A percentile compares a stretch with the other conserved stretches of the same genome.
Evolutionary conservation across 345 rosid genomes (phyloP).

Genomic region (Lumnitzera littorea): DNA sequence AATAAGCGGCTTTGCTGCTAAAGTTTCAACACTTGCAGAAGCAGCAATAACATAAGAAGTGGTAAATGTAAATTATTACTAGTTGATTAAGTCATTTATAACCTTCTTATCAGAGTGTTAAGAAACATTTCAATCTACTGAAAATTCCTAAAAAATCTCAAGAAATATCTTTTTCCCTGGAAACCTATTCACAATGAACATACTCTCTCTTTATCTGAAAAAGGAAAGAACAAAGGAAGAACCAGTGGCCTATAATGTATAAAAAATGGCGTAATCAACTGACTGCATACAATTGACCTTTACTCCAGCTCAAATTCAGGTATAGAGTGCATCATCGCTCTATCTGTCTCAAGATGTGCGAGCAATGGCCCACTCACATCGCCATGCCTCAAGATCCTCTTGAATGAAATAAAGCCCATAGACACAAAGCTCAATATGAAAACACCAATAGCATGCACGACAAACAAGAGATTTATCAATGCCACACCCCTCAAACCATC

Average conservation of each 20-base stretch:
- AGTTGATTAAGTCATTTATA: too few species aligned
- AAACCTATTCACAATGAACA: too few species aligned
- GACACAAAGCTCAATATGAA: constrained; percentile 22
- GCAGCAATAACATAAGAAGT: too few species aligned
- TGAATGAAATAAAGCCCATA: constrained; percentile 28
- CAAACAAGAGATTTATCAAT: constrained; percentile 47
- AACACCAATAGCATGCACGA: constrained; percentile 34
- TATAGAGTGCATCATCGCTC: constrained; percentile 5
- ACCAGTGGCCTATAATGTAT: not conserved
- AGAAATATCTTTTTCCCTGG: too few species aligned
- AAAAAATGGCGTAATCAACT: not conserved
- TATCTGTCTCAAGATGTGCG: constrained; percentile 29
- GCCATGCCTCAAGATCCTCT: constrained; percentile 24
- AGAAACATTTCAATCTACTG: too few species aligned
- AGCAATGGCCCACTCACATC: constrained; percentile 40
- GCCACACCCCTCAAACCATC: constrained; percentile 49
- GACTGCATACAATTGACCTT: not conserved
- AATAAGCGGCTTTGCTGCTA: too few species aligned
- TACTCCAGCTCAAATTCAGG: constrained; percentile 37
- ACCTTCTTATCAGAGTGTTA: too few species aligned
- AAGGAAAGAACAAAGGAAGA: too few species aligned
- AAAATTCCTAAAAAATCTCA: too few species aligned
- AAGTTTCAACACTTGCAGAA: too few species aligned
- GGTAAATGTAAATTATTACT: too few species aligned
- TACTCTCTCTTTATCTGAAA: not conserved